phyloP scores from a whole-genome alignment of 208 protist genomes.

The Herpetomonas samuelpessoai region DNA sequence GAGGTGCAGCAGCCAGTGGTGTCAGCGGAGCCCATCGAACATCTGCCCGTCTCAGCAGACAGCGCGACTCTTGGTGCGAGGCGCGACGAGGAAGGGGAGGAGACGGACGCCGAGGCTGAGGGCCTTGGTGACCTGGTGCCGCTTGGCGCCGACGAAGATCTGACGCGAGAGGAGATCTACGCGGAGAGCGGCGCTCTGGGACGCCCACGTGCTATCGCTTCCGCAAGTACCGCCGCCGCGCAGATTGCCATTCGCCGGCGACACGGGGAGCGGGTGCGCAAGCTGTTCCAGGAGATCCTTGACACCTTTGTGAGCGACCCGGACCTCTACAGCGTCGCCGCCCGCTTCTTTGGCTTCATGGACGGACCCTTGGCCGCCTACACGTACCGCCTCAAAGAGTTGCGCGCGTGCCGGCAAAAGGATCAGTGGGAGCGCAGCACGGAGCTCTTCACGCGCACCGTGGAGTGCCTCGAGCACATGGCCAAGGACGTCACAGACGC shows the following conservation, averaged over 20 bases:
- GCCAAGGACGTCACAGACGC: conserved; percentile 35
- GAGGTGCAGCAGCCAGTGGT: conserved; percentile 3
- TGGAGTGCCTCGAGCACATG: conserved; percentile 59
- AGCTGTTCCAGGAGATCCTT: conserved; percentile 62
- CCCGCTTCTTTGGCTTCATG: conserved; percentile 53
- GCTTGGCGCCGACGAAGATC: conserved; percentile 34
- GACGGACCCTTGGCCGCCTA: conserved; percentile 71
- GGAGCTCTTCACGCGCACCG: conserved; percentile 47
- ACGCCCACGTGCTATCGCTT: background rate
- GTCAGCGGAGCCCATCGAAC: no score
- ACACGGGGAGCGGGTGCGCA: conserved; percentile 66
- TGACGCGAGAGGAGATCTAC: background rate
- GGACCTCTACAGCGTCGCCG: conserved; percentile 76
- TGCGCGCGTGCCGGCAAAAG: conserved; percentile 80
- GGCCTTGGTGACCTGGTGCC: conserved; percentile 21
- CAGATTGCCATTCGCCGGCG: conserved; percentile 36
- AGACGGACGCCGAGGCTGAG: conserved; percentile 19
- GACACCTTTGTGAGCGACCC: conserved; percentile 81
- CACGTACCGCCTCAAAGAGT: conserved; percentile 72
- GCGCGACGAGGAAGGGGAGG: conserved; percentile 10
- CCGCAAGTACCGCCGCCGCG: background rate
- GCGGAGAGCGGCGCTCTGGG: background rate
- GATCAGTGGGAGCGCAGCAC: conserved; percentile 77
- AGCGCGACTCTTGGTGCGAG: background rate
- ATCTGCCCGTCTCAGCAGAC: conserved; percentile 16